Conservation (phyloP, 2,329 filamentous ascomycete species). For the Nannizzia gypsea region DNA sequence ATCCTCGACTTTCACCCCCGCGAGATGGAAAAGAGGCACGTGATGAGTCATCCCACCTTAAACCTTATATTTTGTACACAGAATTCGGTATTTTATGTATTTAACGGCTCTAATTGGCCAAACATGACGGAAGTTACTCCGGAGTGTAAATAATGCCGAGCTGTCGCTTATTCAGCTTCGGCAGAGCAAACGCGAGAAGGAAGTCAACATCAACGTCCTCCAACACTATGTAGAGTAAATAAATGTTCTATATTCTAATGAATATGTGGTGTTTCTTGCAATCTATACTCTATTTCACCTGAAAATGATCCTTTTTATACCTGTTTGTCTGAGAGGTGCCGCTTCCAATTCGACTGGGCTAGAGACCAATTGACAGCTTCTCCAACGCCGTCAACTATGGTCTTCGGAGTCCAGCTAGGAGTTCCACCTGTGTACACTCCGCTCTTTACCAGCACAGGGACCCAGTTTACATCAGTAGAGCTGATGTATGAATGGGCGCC, state of each 20-base stretch:
- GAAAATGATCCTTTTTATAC: not conserved
- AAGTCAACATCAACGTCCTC: too few relatives aligned
- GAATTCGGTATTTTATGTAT: not conserved
- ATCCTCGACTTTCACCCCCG: not conserved
- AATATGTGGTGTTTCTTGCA: not conserved
- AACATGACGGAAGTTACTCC: too few relatives aligned
- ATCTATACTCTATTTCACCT: not conserved
- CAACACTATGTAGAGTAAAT: too few relatives aligned
- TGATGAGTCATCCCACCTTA: conserved; percentile 8
- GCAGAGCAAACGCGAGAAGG: too few relatives aligned
- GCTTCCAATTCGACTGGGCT: conserved; percentile 37
- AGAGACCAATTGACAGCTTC: conserved; percentile 69
- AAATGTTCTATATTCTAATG: not conserved
- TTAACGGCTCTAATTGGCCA: not conserved
- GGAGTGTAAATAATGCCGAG: not conserved
- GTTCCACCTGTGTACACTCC: conserved; percentile 56
- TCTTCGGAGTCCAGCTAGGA: conserved; percentile 51
- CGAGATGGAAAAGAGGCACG: not conserved
- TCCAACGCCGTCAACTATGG: conserved; percentile 61
- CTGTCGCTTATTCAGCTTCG: not conserved
- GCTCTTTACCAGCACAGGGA: conserved; percentile 63
- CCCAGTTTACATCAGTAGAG: conserved; percentile 59
- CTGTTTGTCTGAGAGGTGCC: not conserved
- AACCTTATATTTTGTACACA: conserved; percentile 5
- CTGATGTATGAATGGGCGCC: conserved; percentile 70